A percentile compares a stretch with the other conserved stretches of the same genome.
phyloP scores from a whole-genome alignment of 2,329 filamentous ascomycete species.

The Verticillium tricorpus region DNA sequence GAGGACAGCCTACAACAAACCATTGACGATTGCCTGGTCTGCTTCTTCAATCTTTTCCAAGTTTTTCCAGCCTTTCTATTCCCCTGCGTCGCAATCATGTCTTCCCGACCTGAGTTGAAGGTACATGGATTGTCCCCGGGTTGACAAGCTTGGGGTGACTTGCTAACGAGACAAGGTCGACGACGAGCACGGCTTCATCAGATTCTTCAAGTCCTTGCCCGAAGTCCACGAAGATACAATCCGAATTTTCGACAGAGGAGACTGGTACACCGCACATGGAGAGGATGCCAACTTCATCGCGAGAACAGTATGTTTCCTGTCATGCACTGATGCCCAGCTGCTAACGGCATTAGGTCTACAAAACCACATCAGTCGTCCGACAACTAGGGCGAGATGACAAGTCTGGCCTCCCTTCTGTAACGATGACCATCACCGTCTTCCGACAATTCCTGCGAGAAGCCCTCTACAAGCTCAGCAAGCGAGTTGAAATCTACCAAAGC shows the following conservation, averaged over 20 bases:
- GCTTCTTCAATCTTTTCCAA: background rate
- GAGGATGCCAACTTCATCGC: constrained; percentile 82
- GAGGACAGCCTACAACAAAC: background rate
- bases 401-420: constrained; percentile 86
- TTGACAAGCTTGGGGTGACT: background rate
- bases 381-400: constrained; percentile 81
- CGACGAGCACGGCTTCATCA: constrained; percentile 95
- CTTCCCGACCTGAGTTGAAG: constrained; percentile 68
- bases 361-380: constrained; percentile 91
- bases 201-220: constrained; percentile 86
- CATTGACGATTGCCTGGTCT: background rate
- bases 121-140: constrained; percentile 30
- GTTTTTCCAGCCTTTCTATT: background rate
- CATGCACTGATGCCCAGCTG: background rate
- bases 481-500: constrained; percentile 85
- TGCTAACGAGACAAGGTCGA: constrained; percentile 63
- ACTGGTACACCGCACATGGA: constrained; percentile 94
- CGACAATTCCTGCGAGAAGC: constrained; percentile 93
- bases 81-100: constrained; percentile 44
- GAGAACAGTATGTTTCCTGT: constrained; percentile 51
- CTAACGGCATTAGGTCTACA: constrained; percentile 65
- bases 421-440: constrained; percentile 92
- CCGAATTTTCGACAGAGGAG: constrained; percentile 87
- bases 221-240: constrained; percentile 68
- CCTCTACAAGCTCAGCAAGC: constrained; percentile 84